These are phyloP conservation scores for Vicia villosa DNA, from an alignment of 306 rosid genomes.

Conservation along the genomic window DNA sequence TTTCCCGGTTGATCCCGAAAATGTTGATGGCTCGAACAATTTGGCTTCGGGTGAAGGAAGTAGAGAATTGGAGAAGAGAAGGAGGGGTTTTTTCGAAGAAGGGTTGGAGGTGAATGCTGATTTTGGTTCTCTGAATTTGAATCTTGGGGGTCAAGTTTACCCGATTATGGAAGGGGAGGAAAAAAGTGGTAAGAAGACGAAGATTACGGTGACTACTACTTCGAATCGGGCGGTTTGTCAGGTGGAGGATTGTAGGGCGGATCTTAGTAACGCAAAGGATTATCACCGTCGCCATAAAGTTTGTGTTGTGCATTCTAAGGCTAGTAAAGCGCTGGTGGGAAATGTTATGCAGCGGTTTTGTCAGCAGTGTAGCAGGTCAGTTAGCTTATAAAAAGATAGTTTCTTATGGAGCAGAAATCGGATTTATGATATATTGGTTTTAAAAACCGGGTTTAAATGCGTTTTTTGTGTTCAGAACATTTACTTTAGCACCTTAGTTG, in stretches of 20 bases:
- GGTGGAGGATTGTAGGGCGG: conserved; percentile 88
- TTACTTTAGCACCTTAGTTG: conserved; percentile 38
- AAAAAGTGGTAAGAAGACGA: conserved; percentile 75
- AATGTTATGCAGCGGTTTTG: conserved; percentile 89
- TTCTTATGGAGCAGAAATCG: conserved; percentile 20
- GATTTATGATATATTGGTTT: conserved; percentile 13
- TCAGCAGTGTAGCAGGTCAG: conserved; percentile 98
- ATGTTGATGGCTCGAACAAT: conserved; percentile 51
- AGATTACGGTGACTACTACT: conserved; percentile 55
- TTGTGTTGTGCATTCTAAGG: conserved; percentile 87
- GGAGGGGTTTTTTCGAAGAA: conserved; percentile 50
- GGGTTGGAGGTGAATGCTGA: conserved; percentile 57
- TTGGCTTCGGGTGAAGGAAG: conserved; percentile 58
- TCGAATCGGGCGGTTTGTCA: conserved; percentile 82
- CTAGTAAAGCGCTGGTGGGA: conserved; percentile 74
- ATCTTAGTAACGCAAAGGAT: conserved; percentile 85
- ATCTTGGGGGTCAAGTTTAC: conserved; percentile 70
- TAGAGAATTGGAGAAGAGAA: conserved; percentile 74
- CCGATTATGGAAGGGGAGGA: conserved; percentile 65
- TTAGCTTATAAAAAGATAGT: conserved; percentile 34
- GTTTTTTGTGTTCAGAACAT: conserved; percentile 25
- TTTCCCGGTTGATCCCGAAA: conserved; percentile 61
- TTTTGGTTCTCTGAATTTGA: conserved; percentile 62
- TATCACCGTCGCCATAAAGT: conserved; percentile 88
- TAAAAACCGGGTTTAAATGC: conserved; percentile 1